These are phyloP conservation scores for Ascochyta rabiei DNA, from an alignment of 2,329 filamentous ascomycete genomes.

Conservation along the genomic window DNA sequence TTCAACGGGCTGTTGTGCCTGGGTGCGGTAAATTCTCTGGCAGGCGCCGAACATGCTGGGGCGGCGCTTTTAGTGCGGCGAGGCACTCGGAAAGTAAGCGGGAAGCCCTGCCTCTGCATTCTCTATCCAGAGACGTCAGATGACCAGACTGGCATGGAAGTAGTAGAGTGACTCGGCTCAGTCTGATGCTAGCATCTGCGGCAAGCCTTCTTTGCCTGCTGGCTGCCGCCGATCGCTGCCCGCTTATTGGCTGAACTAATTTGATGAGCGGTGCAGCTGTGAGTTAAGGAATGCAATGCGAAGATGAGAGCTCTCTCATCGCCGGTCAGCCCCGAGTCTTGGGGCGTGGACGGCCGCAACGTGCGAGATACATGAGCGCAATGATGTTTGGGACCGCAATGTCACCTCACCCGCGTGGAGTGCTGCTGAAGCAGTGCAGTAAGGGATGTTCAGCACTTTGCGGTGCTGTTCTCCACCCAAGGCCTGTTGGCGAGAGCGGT, in stretches of 20 bases:
- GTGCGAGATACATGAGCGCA: conserved; percentile 45
- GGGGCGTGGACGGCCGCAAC: conserved; percentile 38
- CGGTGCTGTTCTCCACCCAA: conserved; percentile 18
- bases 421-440: conserved; percentile 20
- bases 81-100: conserved; percentile 34
- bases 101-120: conserved; percentile 33
- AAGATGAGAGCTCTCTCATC: conserved; percentile 27
- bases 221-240: conserved; percentile 17
- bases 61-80: conserved; percentile 27
- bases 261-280: conserved; percentile 26
- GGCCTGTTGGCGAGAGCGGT: conserved; percentile 23
- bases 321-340: conserved; percentile 36
- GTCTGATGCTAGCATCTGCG: conserved; percentile 37
- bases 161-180: conserved; percentile 24
- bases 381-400: conserved; percentile 31
- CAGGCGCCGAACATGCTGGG: conserved; percentile 31
- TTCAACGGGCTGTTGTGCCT: conserved; percentile 46
- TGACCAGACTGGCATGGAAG: conserved; percentile 34
- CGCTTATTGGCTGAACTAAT: conserved; percentile 24
- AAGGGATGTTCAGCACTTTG: conserved; percentile 21
- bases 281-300: conserved; percentile 46
- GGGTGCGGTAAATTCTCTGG: conserved; percentile 35
- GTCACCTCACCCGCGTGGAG: conserved; percentile 39
- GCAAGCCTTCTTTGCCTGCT: conserved; percentile 30
- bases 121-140: conserved; percentile 40